phyloP scores from a whole-genome alignment of 208 protist genomes.

The Ichthyophonus hoferi region DNA sequence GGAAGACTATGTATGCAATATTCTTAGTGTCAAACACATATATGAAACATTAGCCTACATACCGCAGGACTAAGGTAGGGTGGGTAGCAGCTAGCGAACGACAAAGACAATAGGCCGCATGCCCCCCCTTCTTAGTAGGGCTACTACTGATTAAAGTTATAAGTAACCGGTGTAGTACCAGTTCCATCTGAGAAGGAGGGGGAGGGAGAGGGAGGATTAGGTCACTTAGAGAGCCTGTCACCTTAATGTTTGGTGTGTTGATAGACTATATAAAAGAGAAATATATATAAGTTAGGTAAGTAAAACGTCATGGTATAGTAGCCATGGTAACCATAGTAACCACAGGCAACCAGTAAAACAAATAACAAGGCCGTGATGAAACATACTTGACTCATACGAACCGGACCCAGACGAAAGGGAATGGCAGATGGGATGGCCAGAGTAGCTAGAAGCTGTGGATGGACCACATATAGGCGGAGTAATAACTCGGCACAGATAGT shows the following conservation, averaged over 20 bases:
- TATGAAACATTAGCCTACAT: background rate
- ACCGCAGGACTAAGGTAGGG: background rate
- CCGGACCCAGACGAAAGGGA: background rate
- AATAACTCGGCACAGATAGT: background rate
- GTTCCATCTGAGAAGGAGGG: background rate
- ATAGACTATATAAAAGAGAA: too few species aligned
- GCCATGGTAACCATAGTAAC: too few species aligned
- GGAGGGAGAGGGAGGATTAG: background rate
- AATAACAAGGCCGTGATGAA: too few species aligned
- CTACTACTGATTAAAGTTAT: background rate
- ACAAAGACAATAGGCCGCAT: background rate
- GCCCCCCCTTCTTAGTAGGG: background rate
- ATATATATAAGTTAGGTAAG: too few species aligned
- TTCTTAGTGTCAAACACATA: background rate
- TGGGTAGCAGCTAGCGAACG: background rate
- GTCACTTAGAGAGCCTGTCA: too few species aligned
- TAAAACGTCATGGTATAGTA: too few species aligned
- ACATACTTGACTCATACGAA: background rate
- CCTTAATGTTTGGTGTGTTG: too few species aligned
- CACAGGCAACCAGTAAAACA: too few species aligned
- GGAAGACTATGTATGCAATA: too few species aligned
- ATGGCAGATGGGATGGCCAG: background rate
- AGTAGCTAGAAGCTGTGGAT: background rate
- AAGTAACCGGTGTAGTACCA: background rate
- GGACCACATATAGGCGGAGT: background rate